phyloP scores from a whole-genome alignment of 257 asterid genomes.

The Solanum chiquidenum region DNA sequence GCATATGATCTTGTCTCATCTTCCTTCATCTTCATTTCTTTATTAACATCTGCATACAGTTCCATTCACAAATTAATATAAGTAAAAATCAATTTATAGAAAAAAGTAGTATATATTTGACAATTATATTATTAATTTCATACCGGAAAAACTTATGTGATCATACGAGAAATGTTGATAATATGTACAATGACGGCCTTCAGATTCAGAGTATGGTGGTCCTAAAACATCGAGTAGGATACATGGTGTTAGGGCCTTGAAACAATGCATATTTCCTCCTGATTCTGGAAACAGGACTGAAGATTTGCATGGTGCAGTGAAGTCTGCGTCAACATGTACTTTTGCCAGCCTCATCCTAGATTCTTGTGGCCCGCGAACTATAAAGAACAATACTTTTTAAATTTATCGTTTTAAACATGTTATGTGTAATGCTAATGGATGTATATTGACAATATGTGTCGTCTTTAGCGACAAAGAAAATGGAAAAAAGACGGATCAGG shows the following conservation, averaged over 20 bases:
- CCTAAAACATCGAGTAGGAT: slow-evolving; percentile 23
- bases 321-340: slow-evolving; percentile 3
- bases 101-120: no score
- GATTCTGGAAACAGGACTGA: slow-evolving; percentile 19
- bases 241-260: slow-evolving; percentile 23
- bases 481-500: background rate
- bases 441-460: background rate
- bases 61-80: background rate
- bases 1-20: background rate
- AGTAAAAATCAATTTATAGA: background rate
- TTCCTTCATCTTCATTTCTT: background rate
- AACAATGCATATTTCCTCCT: slow-evolving; percentile 30
- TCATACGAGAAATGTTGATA: slow-evolving; percentile 6
- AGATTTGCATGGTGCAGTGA: slow-evolving; percentile 11
- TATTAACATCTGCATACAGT: background rate
- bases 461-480: background rate
- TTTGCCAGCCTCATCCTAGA: slow-evolving; percentile 3
- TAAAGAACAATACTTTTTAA: background rate
- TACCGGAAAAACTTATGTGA: slow-evolving; percentile 1
- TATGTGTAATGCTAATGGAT: background rate
- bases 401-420: background rate
- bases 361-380: background rate
- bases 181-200: slow-evolving; percentile 18
- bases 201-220: slow-evolving; percentile 19
- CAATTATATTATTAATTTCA: background rate